Evolutionary conservation across 345 rosid genomes (phyloP).

Genomic region (Brassica incana): DNA sequence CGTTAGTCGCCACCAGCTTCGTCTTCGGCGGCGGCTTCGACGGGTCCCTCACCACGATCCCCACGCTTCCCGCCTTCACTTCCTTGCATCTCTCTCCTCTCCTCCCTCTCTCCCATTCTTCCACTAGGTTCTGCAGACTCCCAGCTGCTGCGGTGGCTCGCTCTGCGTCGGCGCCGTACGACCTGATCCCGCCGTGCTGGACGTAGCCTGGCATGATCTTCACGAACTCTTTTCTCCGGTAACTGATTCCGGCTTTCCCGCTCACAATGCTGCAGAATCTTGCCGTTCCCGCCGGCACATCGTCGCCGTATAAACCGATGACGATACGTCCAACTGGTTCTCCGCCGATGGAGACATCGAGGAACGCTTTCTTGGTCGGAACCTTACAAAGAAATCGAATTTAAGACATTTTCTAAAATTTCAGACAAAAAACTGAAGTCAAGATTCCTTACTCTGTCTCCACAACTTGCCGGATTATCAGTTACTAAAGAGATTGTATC

Average conservation of each 20-base stretch:
- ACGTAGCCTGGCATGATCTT: slow-evolving; percentile 82
- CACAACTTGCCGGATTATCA: slow-evolving; percentile 35
- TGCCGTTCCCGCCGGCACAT: slow-evolving; percentile 62
- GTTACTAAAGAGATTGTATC: slow-evolving; percentile 37
- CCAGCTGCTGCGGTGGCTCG: slow-evolving; percentile 63
- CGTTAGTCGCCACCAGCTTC: slow-evolving; percentile 73
- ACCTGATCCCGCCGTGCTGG: slow-evolving; percentile 87
- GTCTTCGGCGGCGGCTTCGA: slow-evolving; percentile 73
- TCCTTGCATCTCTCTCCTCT: slow-evolving; percentile 52
- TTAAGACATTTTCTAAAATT: background rate
- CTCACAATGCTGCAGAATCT: slow-evolving; percentile 66
- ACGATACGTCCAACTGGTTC: slow-evolving; percentile 69
- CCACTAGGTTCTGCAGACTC: slow-evolving; percentile 42
- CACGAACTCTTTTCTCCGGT: slow-evolving; percentile 83
- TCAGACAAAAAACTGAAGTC: background rate
- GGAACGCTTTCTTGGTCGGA: slow-evolving; percentile 58
- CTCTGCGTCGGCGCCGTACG: slow-evolving; percentile 80
- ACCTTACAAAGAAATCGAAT: slow-evolving; percentile 14
- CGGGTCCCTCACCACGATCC: slow-evolving; percentile 81
- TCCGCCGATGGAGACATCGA: slow-evolving; percentile 75
- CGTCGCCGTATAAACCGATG: slow-evolving; percentile 65
- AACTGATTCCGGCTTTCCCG: slow-evolving; percentile 83
- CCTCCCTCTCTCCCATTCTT: slow-evolving; percentile 65
- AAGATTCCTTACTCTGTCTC: slow-evolving; percentile 28
- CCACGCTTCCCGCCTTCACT: slow-evolving; percentile 61